Percentiles rank a stretch among this genome's conserved stretches.
Evolutionary conservation across 148 eudicot species (phyloP).

Genomic region (Selenicereus undatus): DNA sequence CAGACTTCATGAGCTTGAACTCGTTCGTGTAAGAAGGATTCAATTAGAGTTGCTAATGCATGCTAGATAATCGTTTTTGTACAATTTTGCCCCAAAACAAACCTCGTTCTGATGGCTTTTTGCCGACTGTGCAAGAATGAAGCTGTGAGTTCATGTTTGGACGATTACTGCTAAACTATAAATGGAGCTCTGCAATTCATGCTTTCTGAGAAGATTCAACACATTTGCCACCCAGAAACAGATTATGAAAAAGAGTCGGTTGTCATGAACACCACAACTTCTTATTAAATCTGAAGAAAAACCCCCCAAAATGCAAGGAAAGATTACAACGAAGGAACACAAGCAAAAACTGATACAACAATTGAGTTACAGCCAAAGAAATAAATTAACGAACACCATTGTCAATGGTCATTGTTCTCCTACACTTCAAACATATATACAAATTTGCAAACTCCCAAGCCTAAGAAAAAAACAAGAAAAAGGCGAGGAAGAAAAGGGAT

Average conservation of each 20-base stretch:
- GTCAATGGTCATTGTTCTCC: background rate
- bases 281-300: background rate
- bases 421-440: conserved; percentile 19
- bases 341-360: conserved; percentile 3
- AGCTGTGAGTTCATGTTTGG: too few species aligned
- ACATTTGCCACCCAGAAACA: too few species aligned
- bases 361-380: background rate
- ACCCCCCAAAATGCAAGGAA: background rate
- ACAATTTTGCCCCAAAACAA: too few species aligned
- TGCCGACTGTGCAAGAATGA: too few species aligned
- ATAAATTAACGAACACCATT: background rate
- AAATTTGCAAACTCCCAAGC: conserved; percentile 11
- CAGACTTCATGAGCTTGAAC: too few species aligned
- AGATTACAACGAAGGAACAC: background rate
- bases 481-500: background rate
- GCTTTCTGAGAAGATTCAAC: too few species aligned
- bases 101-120: too few species aligned
- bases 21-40: too few species aligned
- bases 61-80: too few species aligned
- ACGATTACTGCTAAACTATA: too few species aligned
- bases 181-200: too few species aligned
- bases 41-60: too few species aligned
- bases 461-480: background rate
- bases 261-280: background rate
- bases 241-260: background rate